Conservation (phyloP, 345 rosid genomes). For the Toxicodendron radicans region DNA sequence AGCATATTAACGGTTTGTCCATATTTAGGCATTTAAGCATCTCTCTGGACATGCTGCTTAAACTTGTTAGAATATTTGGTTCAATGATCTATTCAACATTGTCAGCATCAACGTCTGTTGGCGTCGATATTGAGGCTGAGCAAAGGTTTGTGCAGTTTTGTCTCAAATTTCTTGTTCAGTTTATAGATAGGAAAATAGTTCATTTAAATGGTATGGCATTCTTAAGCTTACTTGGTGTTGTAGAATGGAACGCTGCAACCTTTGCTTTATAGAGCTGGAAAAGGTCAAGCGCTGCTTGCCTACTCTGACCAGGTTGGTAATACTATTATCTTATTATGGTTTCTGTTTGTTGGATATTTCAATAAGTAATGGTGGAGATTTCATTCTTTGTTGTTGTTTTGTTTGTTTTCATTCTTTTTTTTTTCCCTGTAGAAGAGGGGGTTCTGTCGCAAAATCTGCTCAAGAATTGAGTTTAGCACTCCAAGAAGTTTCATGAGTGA, state of each 20-base stretch:
- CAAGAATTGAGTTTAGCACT: constrained; percentile 83
- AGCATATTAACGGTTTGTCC: constrained; percentile 2
- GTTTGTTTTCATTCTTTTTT: not conserved
- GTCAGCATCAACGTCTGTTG: constrained; percentile 81
- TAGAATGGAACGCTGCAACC: constrained; percentile 83
- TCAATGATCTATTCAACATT: constrained; percentile 72
- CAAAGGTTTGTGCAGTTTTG: constrained; percentile 57
- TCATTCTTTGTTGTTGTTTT: not conserved
- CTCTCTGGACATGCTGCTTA: constrained; percentile 81
- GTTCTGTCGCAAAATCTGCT: constrained; percentile 81
- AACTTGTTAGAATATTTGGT: constrained; percentile 83
- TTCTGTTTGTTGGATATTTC: not conserved
- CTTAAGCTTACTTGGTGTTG: constrained; percentile 9
- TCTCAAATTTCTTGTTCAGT: not conserved
- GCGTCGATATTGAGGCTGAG: constrained; percentile 97
- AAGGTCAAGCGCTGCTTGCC: constrained; percentile 71
- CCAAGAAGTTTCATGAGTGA: constrained; percentile 61
- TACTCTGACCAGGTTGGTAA: constrained; percentile 50
- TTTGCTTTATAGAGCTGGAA: constrained; percentile 88
- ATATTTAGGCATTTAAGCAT: constrained; percentile 78
- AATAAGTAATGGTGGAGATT: not conserved
- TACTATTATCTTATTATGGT: constrained; percentile 10
- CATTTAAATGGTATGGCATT: constrained; percentile 3
- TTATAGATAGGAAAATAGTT: not conserved
- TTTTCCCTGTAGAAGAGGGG: constrained; percentile 65